phyloP scores from a whole-genome alignment of 2,329 filamentous ascomycete species.

The Diaporthe vaccinii region DNA sequence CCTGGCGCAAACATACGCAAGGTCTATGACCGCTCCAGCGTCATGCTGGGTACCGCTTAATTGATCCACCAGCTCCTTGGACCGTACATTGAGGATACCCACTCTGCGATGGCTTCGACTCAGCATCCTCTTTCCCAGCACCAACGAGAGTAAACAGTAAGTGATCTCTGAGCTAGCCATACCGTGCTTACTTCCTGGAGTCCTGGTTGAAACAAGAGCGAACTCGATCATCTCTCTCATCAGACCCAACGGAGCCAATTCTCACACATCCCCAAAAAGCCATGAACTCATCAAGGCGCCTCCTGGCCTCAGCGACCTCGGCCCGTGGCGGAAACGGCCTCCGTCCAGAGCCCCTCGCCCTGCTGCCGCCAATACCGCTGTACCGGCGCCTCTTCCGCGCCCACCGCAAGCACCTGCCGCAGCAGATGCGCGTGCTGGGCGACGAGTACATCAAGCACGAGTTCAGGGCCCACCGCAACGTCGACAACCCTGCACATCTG shows the following conservation, averaged over 20 bases:
- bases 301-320: constrained; percentile 55
- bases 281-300: constrained; percentile 37
- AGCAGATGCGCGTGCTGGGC: constrained; percentile 83
- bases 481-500: constrained; percentile 93
- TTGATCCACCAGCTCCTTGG: background rate
- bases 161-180: background rate
- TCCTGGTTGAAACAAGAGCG: background rate
- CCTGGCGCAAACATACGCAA: constrained; percentile 12
- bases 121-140: background rate
- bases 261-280: background rate
- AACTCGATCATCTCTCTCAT: background rate
- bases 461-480: constrained; percentile 84
- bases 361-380: constrained; percentile 88
- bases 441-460: constrained; percentile 95
- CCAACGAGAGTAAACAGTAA: background rate
- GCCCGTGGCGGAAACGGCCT: constrained; percentile 52
- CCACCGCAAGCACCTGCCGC: constrained; percentile 83
- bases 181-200: background rate
- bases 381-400: constrained; percentile 90
- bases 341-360: constrained; percentile 66
- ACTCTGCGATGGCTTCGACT: constrained; percentile 28
- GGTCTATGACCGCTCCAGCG: constrained; percentile 23
- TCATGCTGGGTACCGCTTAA: background rate
- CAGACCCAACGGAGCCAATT: background rate
- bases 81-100: background rate